phyloP scores from a whole-genome alignment of 306 rosid genomes.

The Glycine soja region DNA sequence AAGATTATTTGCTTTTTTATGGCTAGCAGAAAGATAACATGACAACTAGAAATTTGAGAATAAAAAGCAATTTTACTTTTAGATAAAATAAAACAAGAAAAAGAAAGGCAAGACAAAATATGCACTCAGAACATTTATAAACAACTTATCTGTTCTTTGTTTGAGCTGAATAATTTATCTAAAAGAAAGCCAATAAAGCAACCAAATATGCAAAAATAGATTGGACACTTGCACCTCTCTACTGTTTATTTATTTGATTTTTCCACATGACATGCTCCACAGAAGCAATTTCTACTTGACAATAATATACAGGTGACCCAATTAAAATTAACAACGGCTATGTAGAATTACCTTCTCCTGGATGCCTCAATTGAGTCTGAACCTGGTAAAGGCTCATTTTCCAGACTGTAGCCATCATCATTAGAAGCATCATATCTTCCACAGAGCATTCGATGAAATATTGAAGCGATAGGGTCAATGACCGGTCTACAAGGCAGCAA shows the following conservation, averaged over 20 bases:
- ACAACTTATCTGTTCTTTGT: no score
- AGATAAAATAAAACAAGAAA: not conserved
- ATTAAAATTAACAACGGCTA: not conserved
- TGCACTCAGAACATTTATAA: not conserved
- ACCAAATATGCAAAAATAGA: slow-evolving; percentile 6
- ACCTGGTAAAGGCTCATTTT: slow-evolving; percentile 75
- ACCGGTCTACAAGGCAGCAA: slow-evolving; percentile 63
- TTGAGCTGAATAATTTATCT: no score
- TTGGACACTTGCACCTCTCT: not conserved
- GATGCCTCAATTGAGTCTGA: slow-evolving; percentile 89
- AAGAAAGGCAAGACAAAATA: not conserved
- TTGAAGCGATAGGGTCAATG: slow-evolving; percentile 76
- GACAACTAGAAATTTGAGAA: not conserved
- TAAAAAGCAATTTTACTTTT: not conserved
- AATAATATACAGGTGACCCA: not conserved
- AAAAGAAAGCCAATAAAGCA: not conserved
- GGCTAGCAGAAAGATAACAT: not conserved
- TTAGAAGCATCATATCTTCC: slow-evolving; percentile 70
- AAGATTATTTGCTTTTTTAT: not conserved
- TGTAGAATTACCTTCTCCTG: slow-evolving; percentile 67
- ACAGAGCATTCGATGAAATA: slow-evolving; percentile 80
- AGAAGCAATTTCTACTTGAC: not conserved
- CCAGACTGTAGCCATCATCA: slow-evolving; percentile 54
- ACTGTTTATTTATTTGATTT: not conserved
- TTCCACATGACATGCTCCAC: not conserved